A percentile compares a stretch with the other conserved stretches of the same genome.
Evolutionary conservation across 495 filamentous ascomycete species (phyloP).

Genomic region (Elasticomyces elasticus): DNA sequence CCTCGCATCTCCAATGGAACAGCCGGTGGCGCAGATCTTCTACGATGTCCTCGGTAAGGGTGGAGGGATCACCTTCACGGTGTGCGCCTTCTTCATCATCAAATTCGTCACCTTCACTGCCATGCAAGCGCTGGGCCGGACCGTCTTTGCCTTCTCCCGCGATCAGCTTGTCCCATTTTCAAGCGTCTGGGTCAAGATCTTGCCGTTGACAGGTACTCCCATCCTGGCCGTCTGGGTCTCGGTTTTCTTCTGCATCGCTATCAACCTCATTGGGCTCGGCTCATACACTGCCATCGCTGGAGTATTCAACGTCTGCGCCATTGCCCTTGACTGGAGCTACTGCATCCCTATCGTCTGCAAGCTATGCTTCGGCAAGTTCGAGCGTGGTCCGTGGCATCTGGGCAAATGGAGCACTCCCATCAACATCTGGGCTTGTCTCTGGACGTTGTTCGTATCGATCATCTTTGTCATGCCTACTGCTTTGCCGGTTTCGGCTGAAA

Average conservation of each 20-base stretch:
- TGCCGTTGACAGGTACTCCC: conserved; percentile 45
- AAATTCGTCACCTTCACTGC: conserved; percentile 53
- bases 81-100: conserved; percentile 48
- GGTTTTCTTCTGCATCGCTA: conserved; percentile 44
- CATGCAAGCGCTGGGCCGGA: conserved; percentile 51
- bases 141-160: conserved; percentile 53
- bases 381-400: conserved; percentile 53
- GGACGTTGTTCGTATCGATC: conserved; percentile 52
- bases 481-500: conserved; percentile 41
- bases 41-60: conserved; percentile 49
- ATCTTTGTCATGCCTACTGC: conserved; percentile 53
- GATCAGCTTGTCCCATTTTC: conserved; percentile 49
- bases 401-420: conserved; percentile 37
- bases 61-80: conserved; percentile 51
- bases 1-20: conserved; percentile 38
- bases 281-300: conserved; percentile 51
- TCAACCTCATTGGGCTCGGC: conserved; percentile 55
- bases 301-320: conserved; percentile 55
- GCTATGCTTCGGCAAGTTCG: conserved; percentile 45
- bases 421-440: conserved; percentile 46
- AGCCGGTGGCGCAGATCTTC: conserved; percentile 58
- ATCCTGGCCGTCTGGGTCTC: conserved; percentile 54
- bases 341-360: conserved; percentile 55
- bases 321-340: conserved; percentile 55
- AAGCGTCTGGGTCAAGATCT: conserved; percentile 46